phyloP scores from a whole-genome alignment of 768 basidiomycete species.

The Pisolithus tinctorius region DNA sequence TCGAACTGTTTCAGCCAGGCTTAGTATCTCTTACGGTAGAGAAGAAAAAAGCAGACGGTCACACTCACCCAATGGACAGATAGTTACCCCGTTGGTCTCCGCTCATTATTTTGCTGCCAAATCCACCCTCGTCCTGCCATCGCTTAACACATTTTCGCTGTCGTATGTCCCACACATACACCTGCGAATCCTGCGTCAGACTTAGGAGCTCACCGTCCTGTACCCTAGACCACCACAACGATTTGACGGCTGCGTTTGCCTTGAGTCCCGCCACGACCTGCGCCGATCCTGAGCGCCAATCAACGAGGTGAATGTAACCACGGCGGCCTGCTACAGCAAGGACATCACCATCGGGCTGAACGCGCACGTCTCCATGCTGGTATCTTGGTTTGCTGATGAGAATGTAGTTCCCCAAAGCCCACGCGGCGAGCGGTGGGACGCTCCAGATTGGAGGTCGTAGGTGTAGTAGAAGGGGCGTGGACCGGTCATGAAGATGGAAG shows the following conservation, averaged over 20 bases:
- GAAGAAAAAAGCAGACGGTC: neutral
- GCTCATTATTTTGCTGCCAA: conserved; percentile 49
- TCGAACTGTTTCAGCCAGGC: conserved; percentile 51
- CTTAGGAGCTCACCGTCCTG: conserved; percentile 49
- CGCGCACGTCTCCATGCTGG: conserved; percentile 58
- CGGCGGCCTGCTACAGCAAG: conserved; percentile 66
- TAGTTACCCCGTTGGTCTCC: conserved; percentile 44
- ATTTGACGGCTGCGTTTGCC: conserved; percentile 59
- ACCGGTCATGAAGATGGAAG: conserved; percentile 77
- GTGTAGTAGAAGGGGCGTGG: conserved; percentile 89
- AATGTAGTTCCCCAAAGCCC: conserved; percentile 80
- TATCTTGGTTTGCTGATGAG: conserved; percentile 33
- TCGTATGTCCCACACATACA: conserved; percentile 90
- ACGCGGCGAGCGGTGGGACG: conserved; percentile 53
- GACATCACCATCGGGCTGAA: conserved; percentile 61
- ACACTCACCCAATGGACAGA: conserved; percentile 66
- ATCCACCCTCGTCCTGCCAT: conserved; percentile 88
- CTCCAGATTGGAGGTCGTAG: conserved; percentile 82
- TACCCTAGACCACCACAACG: conserved; percentile 65
- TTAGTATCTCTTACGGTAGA: neutral
- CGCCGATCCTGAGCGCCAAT: conserved; percentile 82
- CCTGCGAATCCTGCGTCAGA: conserved; percentile 69
- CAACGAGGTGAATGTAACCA: conserved; percentile 83
- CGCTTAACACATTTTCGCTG: conserved; percentile 67
- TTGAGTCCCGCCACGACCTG: conserved; percentile 85